Evolutionary conservation across 106 monocot species (phyloP).

Genomic region (Triglochin maritima): DNA sequence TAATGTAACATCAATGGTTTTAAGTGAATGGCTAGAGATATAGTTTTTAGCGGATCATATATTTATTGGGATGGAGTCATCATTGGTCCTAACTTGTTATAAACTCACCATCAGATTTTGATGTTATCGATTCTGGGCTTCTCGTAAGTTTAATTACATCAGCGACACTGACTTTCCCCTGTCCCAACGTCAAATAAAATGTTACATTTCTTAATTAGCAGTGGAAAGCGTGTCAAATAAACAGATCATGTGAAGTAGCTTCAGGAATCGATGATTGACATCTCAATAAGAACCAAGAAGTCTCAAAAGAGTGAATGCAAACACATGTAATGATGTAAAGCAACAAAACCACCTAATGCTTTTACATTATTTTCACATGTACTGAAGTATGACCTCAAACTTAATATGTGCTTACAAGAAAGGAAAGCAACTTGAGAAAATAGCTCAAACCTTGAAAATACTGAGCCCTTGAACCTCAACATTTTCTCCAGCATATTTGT

Average conservation of each 20-base stretch:
- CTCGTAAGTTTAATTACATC: slow-evolving; percentile 64
- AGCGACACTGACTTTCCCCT: slow-evolving; percentile 79
- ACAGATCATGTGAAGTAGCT: not conserved
- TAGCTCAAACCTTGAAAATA: slow-evolving; percentile 52
- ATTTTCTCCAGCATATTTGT: slow-evolving; percentile 86
- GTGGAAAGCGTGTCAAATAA: not conserved
- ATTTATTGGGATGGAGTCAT: too few relatives aligned
- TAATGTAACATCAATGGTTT: not conserved
- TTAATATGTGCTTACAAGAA: too few relatives aligned
- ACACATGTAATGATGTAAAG: too few relatives aligned
- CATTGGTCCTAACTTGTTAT: not conserved
- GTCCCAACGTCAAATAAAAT: slow-evolving; percentile 9
- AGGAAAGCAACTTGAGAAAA: too few relatives aligned
- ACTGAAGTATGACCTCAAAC: too few relatives aligned
- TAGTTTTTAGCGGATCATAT: too few relatives aligned
- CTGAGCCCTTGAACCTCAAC: slow-evolving; percentile 73
- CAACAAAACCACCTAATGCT: too few relatives aligned
- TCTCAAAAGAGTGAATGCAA: not conserved
- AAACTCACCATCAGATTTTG: slow-evolving; percentile 61
- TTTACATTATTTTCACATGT: too few relatives aligned
- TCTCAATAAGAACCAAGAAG: too few relatives aligned
- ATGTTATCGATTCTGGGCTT: slow-evolving; percentile 35
- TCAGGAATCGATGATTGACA: not conserved
- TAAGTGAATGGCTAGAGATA: not conserved
- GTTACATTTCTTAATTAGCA: not conserved